phyloP scores from a whole-genome alignment of 148 eudicot genomes.

The Simmondsia chinensis region DNA sequence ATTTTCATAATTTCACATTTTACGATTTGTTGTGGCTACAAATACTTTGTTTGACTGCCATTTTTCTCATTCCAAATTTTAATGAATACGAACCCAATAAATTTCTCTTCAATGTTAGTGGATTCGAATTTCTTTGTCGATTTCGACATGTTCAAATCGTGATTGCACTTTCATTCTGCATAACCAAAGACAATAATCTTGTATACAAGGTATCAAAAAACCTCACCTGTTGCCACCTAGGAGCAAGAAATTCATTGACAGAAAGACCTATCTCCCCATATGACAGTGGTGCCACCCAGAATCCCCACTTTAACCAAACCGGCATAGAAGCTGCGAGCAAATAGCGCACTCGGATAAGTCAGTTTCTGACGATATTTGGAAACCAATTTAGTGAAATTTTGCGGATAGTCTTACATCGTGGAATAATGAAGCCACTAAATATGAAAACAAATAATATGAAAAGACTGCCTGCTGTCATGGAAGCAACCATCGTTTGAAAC shows the following conservation, averaged over 20 bases:
- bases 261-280: constrained; percentile 74
- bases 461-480: constrained; percentile 34
- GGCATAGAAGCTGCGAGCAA: constrained; percentile 73
- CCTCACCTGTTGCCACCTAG: constrained; percentile 71
- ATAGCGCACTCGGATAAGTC: neutral
- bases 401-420: constrained; percentile 34
- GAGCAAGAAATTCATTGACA: constrained; percentile 69
- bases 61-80: too few relatives aligned
- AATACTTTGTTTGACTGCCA: too few relatives aligned
- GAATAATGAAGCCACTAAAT: constrained; percentile 74
- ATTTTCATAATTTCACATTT: too few relatives aligned
- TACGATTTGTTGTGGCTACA: too few relatives aligned
- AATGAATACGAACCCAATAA: too few relatives aligned
- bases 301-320: constrained; percentile 75
- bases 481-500: constrained; percentile 39
- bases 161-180: neutral
- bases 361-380: neutral
- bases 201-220: too few relatives aligned
- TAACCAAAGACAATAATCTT: too few relatives aligned
- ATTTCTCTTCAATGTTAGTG: too few relatives aligned
- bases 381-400: neutral
- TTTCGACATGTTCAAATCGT: too few relatives aligned
- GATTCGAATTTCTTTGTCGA: too few relatives aligned
- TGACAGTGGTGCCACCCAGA: constrained; percentile 64
- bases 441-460: constrained; percentile 23